These are phyloP conservation scores for grape (Vitis vinifera) DNA, from an alignment of 164 flowering plant species.

Conservation along the genomic window ASM3070453v1 NC_081815.1:5955001-5955500, in stretches of 20 bases:
- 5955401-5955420: conserved; percentile 63
- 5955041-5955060: background rate
- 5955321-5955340: conserved; percentile 63
- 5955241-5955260: conserved; percentile 55
- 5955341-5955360: conserved; percentile 60
- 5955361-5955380: conserved; percentile 72
- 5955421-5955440: conserved; percentile 44
- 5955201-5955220: conserved; percentile 82
- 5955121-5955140: conserved; percentile 58
- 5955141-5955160: conserved; percentile 66
- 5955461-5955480: conserved; percentile 39
- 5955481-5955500: too few species aligned
- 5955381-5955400: conserved; percentile 51
- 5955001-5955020: background rate
- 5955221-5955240: conserved; percentile 55
- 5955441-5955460: conserved; percentile 22
- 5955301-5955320: conserved; percentile 75
- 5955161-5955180: conserved; percentile 61
- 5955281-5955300: conserved; percentile 41
- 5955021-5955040: background rate
- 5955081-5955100: background rate
- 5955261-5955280: conserved; percentile 62
- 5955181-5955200: conserved; percentile 66
- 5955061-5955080: background rate
- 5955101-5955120: background rate